Conservation (phyloP, 176 grass and related monocot genomes). For the Leersia perrieri region DNA sequence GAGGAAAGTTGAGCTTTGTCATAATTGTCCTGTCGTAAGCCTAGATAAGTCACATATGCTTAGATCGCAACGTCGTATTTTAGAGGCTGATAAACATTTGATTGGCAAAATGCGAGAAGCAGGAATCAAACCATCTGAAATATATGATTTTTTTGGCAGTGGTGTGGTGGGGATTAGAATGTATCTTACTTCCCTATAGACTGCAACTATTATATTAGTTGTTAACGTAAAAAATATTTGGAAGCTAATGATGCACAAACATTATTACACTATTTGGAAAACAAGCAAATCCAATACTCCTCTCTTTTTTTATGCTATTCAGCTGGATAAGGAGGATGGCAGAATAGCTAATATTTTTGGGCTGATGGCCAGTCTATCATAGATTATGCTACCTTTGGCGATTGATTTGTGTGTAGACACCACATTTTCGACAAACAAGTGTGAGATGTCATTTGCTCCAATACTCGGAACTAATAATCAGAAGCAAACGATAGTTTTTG, state of each 20-base stretch:
- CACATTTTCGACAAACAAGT: slow-evolving; percentile 36
- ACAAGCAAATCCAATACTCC: too few species aligned
- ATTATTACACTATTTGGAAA: too few species aligned
- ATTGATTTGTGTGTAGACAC: slow-evolving; percentile 48
- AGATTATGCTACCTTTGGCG: slow-evolving; percentile 49
- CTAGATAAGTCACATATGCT: too few species aligned
- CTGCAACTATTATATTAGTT: not conserved
- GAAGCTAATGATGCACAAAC: not conserved
- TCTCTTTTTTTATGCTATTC: slow-evolving; percentile 47
- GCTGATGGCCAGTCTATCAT: slow-evolving; percentile 35
- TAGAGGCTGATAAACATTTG: not conserved
- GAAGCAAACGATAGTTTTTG: slow-evolving; percentile 50
- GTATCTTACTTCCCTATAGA: not conserved
- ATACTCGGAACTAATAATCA: slow-evolving; percentile 58
- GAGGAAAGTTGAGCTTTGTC: too few species aligned
- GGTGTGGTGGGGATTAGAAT: not conserved
- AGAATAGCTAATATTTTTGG: slow-evolving; percentile 44
- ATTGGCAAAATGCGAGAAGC: not conserved
- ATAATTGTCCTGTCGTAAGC: too few species aligned
- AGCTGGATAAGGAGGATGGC: slow-evolving; percentile 37
- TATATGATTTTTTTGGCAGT: not conserved
- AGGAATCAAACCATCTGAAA: not conserved
- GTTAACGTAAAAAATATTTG: not conserved
- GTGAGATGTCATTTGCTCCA: slow-evolving; percentile 38
- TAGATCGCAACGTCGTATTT: too few species aligned